Percentiles rank a stretch among this genome's conserved stretches.
Conservation (phyloP, 176 grass and related monocot genomes). For the Cenchrus americanus region DNA sequence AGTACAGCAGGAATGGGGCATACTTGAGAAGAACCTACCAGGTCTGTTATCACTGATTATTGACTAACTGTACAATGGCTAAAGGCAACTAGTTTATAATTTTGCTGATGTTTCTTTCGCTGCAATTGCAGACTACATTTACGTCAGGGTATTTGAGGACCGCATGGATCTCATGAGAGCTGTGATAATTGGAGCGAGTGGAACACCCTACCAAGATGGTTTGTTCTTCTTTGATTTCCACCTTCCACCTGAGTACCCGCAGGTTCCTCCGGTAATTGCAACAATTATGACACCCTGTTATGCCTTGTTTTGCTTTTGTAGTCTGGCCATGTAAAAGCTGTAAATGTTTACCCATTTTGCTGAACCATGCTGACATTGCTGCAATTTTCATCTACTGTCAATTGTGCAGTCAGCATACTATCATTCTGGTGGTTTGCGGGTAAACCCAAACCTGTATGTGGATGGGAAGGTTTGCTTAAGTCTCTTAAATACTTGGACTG, state of each 20-base stretch:
- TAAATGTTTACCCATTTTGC: conserved; percentile 5
- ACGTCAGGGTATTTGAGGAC: conserved; percentile 97
- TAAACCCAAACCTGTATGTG: conserved; percentile 95
- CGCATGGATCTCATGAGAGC: conserved; percentile 92
- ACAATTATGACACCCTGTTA: conserved; percentile 17
- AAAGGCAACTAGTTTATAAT: conserved; percentile 3
- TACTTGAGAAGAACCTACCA: conserved; percentile 98
- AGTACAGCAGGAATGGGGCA: conserved; percentile 95
- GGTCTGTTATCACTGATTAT: conserved; percentile 47
- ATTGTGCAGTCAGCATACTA: conserved; percentile 86
- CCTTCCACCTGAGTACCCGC: conserved; percentile 83
- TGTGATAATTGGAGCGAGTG: conserved; percentile 91
- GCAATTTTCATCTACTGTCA: conserved; percentile 26
- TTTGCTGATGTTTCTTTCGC: conserved; percentile 50
- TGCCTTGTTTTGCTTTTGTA: conserved; percentile 23
- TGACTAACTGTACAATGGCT: conserved; percentile 19
- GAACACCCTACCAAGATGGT: conserved; percentile 97
- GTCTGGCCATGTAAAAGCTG: neutral
- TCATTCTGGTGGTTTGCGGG: conserved; percentile 90
- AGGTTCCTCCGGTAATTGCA: conserved; percentile 87
- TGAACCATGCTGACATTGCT: conserved; percentile 18
- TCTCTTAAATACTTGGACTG: conserved; percentile 91
- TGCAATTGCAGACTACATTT: conserved; percentile 83
- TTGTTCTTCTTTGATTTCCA: conserved; percentile 99
- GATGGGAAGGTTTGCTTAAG: conserved; percentile 98